Evolutionary conservation across 2,329 filamentous ascomycete genomes (phyloP), one percentile per base, ranked within the genome.

Genomic region (Cladobotryum protrusum): DNA sequence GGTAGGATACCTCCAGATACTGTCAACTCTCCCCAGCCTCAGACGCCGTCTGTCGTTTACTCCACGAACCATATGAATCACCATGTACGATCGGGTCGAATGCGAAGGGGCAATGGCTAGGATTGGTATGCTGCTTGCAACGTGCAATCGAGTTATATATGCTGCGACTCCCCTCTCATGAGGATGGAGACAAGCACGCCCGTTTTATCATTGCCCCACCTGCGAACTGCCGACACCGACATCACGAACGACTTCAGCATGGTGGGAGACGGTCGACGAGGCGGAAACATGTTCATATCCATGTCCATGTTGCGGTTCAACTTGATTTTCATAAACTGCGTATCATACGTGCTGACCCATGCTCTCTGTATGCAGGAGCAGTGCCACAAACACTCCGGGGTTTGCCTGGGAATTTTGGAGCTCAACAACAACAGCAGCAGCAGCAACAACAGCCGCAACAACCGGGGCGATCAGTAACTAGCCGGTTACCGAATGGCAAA

Each of bases 401-500:
- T 60, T 76, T 85, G 68, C 81, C 81, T 48, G 74, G 73, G 59
- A 77, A 76, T 55, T 85, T 83, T 64, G 75, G 73, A 57, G 72
- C 72, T 59, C 79, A 81, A 59, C 80, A 79, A 65, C 79, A 80
- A 65, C 74, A 74, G 51, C 24, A 29, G 24, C 24, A 29, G 11
- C 24, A 80, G 65, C 74, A 74, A 51, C 79, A 79, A 65, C 79
- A 80, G 65, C 74, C 74, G 52, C 81, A 82, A 55, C 70, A 70
- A 54, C 62, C 57, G 57, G 77, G 71, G 49, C 75, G 82, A 62
- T 70, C 72, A 55, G 76, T 76, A 39, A 74, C 81, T 48, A 79
- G 66, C 64, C 76, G 82, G 62, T 72, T 85, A 75, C 81, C 80
- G 51, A 83, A 82, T 59, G 81, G 81, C 49, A 85, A 85, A 67